phyloP scores from a whole-genome alignment of 768 basidiomycete genomes.

The Naganishia vishniacii region DNA sequence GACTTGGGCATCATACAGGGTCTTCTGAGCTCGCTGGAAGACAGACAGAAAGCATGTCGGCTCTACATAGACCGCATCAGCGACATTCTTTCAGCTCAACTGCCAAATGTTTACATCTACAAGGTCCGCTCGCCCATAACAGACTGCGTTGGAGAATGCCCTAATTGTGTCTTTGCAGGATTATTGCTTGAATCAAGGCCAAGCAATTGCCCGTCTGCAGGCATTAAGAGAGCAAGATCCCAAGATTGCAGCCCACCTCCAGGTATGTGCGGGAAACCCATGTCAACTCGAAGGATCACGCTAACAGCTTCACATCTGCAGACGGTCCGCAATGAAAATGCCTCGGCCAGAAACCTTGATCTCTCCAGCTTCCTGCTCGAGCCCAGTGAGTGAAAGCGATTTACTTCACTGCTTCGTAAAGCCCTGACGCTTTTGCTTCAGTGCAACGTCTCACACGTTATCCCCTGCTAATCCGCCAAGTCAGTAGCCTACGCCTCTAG shows the following conservation, averaged over 20 bases:
- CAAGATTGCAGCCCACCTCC: constrained; percentile 60
- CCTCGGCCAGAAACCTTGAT: constrained; percentile 72
- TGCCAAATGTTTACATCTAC: constrained; percentile 73
- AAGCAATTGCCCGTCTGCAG: constrained; percentile 69
- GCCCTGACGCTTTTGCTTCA: neutral
- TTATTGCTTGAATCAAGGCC: constrained; percentile 84
- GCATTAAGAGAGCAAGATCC: constrained; percentile 65
- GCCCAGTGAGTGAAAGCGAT: constrained; percentile 61
- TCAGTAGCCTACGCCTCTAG: constrained; percentile 38
- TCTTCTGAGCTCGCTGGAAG: constrained; percentile 82
- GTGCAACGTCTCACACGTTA: constrained; percentile 96
- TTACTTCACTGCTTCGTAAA: neutral
- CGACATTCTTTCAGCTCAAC: constrained; percentile 70
- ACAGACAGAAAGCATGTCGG: constrained; percentile 83
- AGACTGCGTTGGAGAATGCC: neutral
- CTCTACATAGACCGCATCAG: constrained; percentile 84
- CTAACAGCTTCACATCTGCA: constrained; percentile 47
- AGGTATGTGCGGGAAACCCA: no score
- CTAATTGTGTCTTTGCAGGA: constrained; percentile 52
- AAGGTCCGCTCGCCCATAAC: constrained; percentile 54
- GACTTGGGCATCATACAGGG: constrained; percentile 48
- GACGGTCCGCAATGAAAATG: constrained; percentile 67
- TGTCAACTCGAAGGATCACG: no score
- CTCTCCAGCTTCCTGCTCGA: constrained; percentile 82
- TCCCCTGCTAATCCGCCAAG: constrained; percentile 79